phyloP scores from a whole-genome alignment of 108 stramenopile species.

The Pseudonitzschia multiseries region DNA sequence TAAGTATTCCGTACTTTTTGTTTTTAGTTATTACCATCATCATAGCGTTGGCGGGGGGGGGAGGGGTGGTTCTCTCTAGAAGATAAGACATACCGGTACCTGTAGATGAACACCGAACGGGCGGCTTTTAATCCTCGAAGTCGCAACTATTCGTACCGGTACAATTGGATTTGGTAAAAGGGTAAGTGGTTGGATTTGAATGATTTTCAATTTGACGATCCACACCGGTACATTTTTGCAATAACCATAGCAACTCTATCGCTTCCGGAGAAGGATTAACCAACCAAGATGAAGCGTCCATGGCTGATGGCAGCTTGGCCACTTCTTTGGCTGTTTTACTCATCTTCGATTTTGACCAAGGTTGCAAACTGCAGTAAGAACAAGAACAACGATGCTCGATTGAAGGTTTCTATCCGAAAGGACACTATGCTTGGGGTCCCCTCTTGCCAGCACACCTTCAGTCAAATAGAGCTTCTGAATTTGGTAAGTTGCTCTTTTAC shows the following conservation, averaged over 20 bases:
- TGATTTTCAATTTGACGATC: no score
- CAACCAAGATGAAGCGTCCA: constrained; percentile 31
- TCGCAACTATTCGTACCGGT: no score
- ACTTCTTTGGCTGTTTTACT: constrained; percentile 21
- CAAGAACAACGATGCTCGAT: constrained; percentile 18
- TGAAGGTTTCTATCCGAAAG: constrained; percentile 34
- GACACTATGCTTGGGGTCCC: constrained; percentile 38
- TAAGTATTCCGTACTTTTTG: no score
- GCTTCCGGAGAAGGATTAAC: not conserved
- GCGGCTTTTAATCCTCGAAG: no score
- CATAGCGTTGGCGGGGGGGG: no score
- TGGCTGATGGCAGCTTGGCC: constrained; percentile 32
- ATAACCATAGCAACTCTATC: not conserved
- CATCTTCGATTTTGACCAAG: constrained; percentile 10
- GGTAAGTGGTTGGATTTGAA: no score
- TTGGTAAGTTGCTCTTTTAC: constrained; percentile 22
- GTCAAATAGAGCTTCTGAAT: constrained; percentile 43
- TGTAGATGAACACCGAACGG: no score
- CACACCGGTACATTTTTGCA: not conserved
- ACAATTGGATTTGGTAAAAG: no score
- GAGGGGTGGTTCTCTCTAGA: no score
- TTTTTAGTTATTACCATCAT: no score
- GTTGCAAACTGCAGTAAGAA: constrained; percentile 8
- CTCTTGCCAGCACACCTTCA: constrained; percentile 37
- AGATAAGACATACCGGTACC: no score